A percentile compares a stretch with the other conserved stretches of the same genome.
These are phyloP conservation scores for Exophiala bonariae DNA, from an alignment of 2,329 filamentous ascomycete species.

Conservation along the genomic window DNA sequence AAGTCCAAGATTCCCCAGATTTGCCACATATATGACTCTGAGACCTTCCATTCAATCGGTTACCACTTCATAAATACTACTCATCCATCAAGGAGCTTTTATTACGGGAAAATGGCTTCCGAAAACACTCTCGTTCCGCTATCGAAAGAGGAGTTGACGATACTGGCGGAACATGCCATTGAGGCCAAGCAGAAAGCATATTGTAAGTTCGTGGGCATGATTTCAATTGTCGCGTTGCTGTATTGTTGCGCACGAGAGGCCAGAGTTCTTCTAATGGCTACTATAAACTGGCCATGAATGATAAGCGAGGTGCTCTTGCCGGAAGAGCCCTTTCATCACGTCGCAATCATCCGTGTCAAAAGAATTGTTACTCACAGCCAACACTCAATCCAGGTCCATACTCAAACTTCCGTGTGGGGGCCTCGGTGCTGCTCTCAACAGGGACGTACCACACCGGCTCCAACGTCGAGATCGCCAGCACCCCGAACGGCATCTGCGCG, in stretches of 20 bases:
- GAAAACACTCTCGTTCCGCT: conserved; percentile 4
- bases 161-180: conserved; percentile 51
- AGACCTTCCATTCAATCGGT: too few species aligned
- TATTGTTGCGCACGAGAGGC: too few species aligned
- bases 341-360: too few species aligned
- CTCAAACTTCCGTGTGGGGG: conserved; percentile 87
- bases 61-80: too few species aligned
- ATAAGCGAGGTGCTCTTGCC: too few species aligned
- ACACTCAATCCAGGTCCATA: conserved; percentile 63
- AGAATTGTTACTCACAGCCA: background rate
- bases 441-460: conserved; percentile 68
- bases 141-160: conserved; percentile 21
- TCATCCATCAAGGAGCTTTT: too few species aligned
- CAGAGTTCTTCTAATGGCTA: too few species aligned
- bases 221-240: too few species aligned
- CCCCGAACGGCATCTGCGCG: conserved; percentile 93
- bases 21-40: too few species aligned
- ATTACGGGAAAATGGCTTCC: background rate
- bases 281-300: too few species aligned
- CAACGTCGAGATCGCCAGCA: conserved; percentile 90
- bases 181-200: conserved; percentile 79
- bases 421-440: conserved; percentile 66
- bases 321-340: too few species aligned
- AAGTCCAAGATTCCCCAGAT: too few species aligned
- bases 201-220: conserved; percentile 53